Evolutionary conservation across 805 yeast species (phyloP).

Genomic region (Candida maesae): DNA sequence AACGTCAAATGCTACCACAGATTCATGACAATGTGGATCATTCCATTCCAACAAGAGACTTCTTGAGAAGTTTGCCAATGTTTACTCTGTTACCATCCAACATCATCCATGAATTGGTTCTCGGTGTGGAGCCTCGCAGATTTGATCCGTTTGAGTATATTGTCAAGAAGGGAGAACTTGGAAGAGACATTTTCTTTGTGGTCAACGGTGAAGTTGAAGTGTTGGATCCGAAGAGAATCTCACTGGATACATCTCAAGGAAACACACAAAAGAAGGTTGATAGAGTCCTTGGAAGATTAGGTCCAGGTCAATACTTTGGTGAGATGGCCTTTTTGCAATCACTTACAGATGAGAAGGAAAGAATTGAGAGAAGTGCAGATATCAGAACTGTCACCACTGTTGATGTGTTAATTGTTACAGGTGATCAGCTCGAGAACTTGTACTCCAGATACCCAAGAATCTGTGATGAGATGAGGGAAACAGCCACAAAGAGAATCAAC

Average conservation of each 20-base stretch:
- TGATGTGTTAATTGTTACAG: conserved; percentile 57
- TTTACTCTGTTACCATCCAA: conserved; percentile 55
- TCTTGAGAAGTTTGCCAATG: conserved; percentile 53
- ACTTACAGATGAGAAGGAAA: conserved; percentile 29
- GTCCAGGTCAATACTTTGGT: conserved; percentile 67
- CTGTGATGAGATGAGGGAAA: conserved; percentile 53
- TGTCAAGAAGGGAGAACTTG: conserved; percentile 54
- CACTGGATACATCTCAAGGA: conserved; percentile 20
- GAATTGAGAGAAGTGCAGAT: conserved; percentile 50
- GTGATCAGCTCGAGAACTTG: conserved; percentile 49
- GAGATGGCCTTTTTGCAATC: conserved; percentile 66
- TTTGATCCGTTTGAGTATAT: conserved; percentile 57
- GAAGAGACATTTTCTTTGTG: conserved; percentile 64
- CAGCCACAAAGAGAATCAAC: conserved; percentile 50
- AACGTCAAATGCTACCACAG: conserved; percentile 15
- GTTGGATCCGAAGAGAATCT: conserved; percentile 35
- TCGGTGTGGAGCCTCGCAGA: conserved; percentile 54
- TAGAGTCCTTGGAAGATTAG: conserved; percentile 51
- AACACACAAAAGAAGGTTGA: conserved; percentile 30
- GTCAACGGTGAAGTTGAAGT: conserved; percentile 72
- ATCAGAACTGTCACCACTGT: conserved; percentile 58
- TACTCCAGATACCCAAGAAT: conserved; percentile 57
- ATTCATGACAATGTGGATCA: conserved; percentile 44
- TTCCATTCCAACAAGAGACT: conserved; percentile 53
- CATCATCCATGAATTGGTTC: conserved; percentile 60